These are phyloP conservation scores for Candida succiphila DNA, from an alignment of 805 yeast species.

Conservation along the genomic window DNA sequence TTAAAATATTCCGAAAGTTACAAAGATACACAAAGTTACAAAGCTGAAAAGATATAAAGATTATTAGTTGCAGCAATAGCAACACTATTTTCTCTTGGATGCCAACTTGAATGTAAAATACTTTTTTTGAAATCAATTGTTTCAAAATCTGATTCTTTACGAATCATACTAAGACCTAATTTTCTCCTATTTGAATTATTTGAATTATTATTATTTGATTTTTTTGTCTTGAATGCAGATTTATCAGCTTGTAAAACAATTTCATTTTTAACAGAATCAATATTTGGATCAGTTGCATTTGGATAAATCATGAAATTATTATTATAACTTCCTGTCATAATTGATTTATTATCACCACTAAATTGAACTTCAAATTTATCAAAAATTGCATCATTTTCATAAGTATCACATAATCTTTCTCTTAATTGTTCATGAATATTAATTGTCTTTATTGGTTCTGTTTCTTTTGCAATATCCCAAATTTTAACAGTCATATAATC, in stretches of 20 bases:
- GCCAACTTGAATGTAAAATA: constrained; percentile 96
- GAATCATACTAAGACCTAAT: constrained; percentile 26
- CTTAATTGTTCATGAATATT: constrained; percentile 93
- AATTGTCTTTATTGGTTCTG: constrained; percentile 86
- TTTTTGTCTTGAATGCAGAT: constrained; percentile 83
- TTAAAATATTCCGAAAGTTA: constrained; percentile 15
- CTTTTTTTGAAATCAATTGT: constrained; percentile 89
- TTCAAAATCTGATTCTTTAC: constrained; percentile 61
- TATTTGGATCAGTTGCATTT: constrained; percentile 42
- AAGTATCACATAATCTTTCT: constrained; percentile 90
- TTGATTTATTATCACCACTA: constrained; percentile 82
- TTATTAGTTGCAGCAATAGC: constrained; percentile 98
- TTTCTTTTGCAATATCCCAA: constrained; percentile 98
- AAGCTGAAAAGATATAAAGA: constrained; percentile 72
- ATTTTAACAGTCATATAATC: constrained; percentile 96
- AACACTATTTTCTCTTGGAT: constrained; percentile 91
- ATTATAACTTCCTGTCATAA: constrained; percentile 96
- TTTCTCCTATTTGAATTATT: constrained; percentile 10
- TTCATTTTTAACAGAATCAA: constrained; percentile 33
- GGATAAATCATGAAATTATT: constrained; percentile 97
- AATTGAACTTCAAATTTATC: constrained; percentile 97
- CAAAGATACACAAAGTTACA: constrained; percentile 63
- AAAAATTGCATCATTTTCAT: constrained; percentile 96
- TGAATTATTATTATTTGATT: constrained; percentile 35
- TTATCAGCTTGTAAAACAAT: constrained; percentile 95